These are phyloP conservation scores for Tuber microsphaerosporum DNA, from an alignment of 495 filamentous ascomycete species.

Conservation along the genomic window DNA sequence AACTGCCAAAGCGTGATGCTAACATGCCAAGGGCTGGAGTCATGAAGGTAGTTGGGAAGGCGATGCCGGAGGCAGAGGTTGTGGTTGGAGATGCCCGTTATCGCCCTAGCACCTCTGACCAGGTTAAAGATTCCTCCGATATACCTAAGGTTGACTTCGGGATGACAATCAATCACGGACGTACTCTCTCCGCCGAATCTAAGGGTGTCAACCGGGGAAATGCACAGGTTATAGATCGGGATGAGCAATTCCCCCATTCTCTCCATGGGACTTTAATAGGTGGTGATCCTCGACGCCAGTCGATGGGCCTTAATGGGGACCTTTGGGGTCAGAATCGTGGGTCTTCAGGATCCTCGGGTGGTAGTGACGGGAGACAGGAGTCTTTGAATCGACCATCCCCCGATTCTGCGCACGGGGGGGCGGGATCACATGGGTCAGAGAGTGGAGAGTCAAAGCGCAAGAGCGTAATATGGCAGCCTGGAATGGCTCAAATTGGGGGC, in stretches of 20 bases:
- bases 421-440: constrained; percentile 44
- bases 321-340: constrained; percentile 29
- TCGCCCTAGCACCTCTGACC: constrained; percentile 39
- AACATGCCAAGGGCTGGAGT: constrained; percentile 74
- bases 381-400: constrained; percentile 33
- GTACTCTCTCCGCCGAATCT: constrained; percentile 44
- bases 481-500: constrained; percentile 48
- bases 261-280: constrained; percentile 33
- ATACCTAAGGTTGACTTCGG: constrained; percentile 84
- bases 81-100: constrained; percentile 58
- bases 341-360: constrained; percentile 32
- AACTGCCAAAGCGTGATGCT: constrained; percentile 36
- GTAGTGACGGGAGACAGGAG: constrained; percentile 17
- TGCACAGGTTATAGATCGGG: constrained; percentile 23
- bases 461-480: constrained; percentile 75
- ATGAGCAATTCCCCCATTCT: constrained; percentile 16
- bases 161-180: constrained; percentile 63
- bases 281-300: constrained; percentile 20
- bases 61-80: constrained; percentile 47
- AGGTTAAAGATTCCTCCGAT: constrained; percentile 17
- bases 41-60: constrained; percentile 68
- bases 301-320: constrained; percentile 25
- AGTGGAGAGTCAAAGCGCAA: constrained; percentile 49
- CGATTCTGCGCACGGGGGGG: constrained; percentile 44
- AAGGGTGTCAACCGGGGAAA: constrained; percentile 27